Base-by-base conservation (phyloP, 805 yeast species). In the Pichia pseudocactophila region DNA sequence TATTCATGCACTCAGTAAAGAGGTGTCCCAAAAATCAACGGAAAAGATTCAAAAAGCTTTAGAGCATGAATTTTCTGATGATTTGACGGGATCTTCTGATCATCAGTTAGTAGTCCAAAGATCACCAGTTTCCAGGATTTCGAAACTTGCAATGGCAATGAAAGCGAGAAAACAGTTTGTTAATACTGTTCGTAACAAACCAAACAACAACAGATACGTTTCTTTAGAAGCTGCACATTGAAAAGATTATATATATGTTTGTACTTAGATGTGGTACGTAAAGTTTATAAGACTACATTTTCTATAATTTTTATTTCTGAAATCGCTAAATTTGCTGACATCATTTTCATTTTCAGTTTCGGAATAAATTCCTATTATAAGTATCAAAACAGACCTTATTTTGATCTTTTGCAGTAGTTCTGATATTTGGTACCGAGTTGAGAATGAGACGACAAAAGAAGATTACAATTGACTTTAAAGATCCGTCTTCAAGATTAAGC, bases 401-500 rank as follows among this genome's bases (percentile, higher is more conserved):
- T n/a, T n/a, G n/a, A n/a, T n/a, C n/a, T n/a, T n/a, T n/a, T n/a
- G n/a, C n/a, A n/a, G n/a, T n/a, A n/a, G n/a, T n/a, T n/a, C n/a
- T n/a, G n/a, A n/a, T n/a, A n/a, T n/a, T n/a, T n/a, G n/a, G n/a
- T n/a, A n/a, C n/a, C n/a, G n/a, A 22, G 6, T 11, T 7, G 39
- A 19, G 16, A 9, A 52, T 48, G 53, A 54, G 50, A 40, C 45
- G 51, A 38, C 52, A 56, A 37, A 48, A 49, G n/a, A 40, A 43
- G 48, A 34, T 59, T 32, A 50, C 54, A 12, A 52, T 59, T 33
- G 57, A 58, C 37, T 51, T 59, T 44, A 49, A 43, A 34, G 47
- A 50, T 34, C 54, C 61, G 13, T 43, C 60, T 39, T 54, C 46
- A 35, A 53, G 63, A 9, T 48, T 54, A 43, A 54, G 61, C 18